Base-by-base conservation (phyloP, 352 stramenopile species). In the Phytopythium mirpurense region DNA sequence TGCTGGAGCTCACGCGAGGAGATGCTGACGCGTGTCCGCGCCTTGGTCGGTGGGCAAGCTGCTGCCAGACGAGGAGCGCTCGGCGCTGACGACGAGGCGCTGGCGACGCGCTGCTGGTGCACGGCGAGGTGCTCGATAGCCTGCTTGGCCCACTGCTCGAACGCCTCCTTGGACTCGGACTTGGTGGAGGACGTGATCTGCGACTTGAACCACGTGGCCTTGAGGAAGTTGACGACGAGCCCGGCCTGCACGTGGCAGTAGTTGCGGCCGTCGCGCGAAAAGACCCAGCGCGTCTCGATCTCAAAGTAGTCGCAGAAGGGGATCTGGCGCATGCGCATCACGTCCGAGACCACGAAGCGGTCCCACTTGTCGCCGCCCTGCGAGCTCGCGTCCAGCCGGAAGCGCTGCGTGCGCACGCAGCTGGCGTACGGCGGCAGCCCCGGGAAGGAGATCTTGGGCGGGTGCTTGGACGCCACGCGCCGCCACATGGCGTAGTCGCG, bases 261-360 rank as follows among this genome's bases (percentile, higher is more conserved):
- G 44, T 86, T 76, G 45, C 81, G 79, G 38, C 81, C 77, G 48
- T 90, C 81, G 9, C 79, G 66, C 19, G 73, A 81, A 46, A 90
- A 88, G 21, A 93, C 77, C 60, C 81, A 92, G 21, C 82, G 76
- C 36, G 79, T 84, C 56, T 92, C 82, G 37, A 92, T 84, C 52
- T 88, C 82, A 61, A 92, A 92, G 63, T 88, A 90, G 55, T 92
- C 82, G 50, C 68, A 80, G 54, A 88, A 90, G 11, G 82, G 82
- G 54, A 92, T 90, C 35, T 85, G 76, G 44, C 67, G 74, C 74
- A 92, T 88, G 16, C 81, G 76, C 24, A 78, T 65, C 0, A 80
- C 46, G 29, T 90, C 78, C 2, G 82, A 75, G 15, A 90, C 71
- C 2, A 92, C 62, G 48, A 92, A 78, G 31, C 71, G 68, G 44